phyloP scores from a whole-genome alignment of 2,329 filamentous ascomycete species.

The Colletotrichum sp. region DNA sequence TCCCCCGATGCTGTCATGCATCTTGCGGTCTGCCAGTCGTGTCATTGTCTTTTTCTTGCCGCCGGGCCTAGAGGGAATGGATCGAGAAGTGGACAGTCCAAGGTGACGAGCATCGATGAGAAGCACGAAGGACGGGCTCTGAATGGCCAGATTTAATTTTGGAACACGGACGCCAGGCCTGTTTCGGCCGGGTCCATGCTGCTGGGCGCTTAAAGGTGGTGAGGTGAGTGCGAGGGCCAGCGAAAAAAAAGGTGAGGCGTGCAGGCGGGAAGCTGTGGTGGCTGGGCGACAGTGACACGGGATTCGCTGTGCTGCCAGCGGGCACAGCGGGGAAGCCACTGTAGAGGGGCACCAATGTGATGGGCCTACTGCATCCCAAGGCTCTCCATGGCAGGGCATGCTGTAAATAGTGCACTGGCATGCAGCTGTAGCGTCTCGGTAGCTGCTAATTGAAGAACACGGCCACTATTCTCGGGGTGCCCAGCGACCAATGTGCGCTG shows the following conservation, averaged over 20 bases:
- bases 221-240: not conserved
- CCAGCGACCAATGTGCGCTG: not conserved
- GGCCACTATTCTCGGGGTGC: not conserved
- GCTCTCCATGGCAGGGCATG: not conserved
- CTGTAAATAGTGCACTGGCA: not conserved
- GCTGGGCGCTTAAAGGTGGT: constrained; percentile 19
- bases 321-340: not conserved
- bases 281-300: not conserved
- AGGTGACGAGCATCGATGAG: constrained; percentile 4
- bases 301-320: not conserved
- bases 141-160: constrained; percentile 13
- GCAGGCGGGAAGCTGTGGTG: not conserved
- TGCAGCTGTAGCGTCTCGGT: not conserved
- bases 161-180: constrained; percentile 15
- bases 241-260: not conserved
- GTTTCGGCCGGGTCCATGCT: constrained; percentile 8
- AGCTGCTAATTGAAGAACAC: not conserved
- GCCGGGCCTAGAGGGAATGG: constrained; percentile 4
- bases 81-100: constrained; percentile 9
- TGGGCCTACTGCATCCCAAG: not conserved
- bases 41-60: constrained; percentile 2
- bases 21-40: constrained; percentile 1
- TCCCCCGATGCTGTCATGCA: not conserved
- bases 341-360: constrained; percentile 7
- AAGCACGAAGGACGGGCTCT: not conserved